Evolutionary conservation across 495 filamentous ascomycete genomes (phyloP).

Genomic region (Neurospora africana): DNA sequence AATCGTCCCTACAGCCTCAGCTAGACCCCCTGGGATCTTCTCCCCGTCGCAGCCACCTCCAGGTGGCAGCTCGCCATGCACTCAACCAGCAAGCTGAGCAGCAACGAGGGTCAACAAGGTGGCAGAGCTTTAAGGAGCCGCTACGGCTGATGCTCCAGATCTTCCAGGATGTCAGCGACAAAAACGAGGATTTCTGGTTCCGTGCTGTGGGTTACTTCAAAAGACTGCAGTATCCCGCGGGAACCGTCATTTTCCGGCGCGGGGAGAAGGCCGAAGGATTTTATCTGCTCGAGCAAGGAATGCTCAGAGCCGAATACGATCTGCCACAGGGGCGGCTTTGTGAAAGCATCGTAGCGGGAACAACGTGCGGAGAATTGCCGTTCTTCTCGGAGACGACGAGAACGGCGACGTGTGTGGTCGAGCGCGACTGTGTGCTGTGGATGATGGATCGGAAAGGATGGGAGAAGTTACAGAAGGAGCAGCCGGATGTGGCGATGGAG

Average conservation of each 20-base stretch:
- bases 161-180: conserved; percentile 72
- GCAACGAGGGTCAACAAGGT: conserved; percentile 38
- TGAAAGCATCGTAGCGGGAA: conserved; percentile 87
- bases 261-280: conserved; percentile 66
- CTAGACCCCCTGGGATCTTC: conserved; percentile 53
- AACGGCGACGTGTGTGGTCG: conserved; percentile 75
- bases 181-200: conserved; percentile 94
- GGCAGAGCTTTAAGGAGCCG: conserved; percentile 79
- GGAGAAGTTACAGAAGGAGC: conserved; percentile 54
- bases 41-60: conserved; percentile 66
- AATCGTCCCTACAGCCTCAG: conserved; percentile 3
- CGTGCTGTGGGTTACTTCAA: conserved; percentile 60
- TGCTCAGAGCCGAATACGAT: conserved; percentile 80
- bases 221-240: conserved; percentile 52
- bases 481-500: conserved; percentile 71
- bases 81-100: conserved; percentile 43
- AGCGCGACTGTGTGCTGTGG: conserved; percentile 77
- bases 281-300: conserved; percentile 83
- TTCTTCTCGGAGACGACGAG: conserved; percentile 87
- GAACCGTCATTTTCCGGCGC: conserved; percentile 63
- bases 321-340: conserved; percentile 79
- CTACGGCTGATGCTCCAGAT: conserved; percentile 85
- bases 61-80: conserved; percentile 64
- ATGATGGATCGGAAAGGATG: conserved; percentile 59
- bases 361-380: conserved; percentile 89